These are phyloP conservation scores for Xanthoconium purpureum DNA, from an alignment of 768 basidiomycete genomes.

Conservation along the genomic window DNA sequence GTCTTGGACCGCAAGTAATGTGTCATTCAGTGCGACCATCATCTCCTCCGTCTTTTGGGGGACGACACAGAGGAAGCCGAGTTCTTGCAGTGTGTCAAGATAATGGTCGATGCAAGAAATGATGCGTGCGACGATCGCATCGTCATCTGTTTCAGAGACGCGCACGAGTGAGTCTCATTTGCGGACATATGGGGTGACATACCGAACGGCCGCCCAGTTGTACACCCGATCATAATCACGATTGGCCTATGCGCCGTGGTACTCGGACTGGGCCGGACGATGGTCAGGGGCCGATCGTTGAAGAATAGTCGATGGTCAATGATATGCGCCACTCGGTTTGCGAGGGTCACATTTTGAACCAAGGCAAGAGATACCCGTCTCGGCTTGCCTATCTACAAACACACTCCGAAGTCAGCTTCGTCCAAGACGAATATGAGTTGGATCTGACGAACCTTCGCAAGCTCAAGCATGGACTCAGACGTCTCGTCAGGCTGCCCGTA, in stretches of 20 bases:
- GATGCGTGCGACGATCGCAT: constrained; percentile 3
- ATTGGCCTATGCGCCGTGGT: neutral
- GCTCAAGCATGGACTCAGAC: neutral
- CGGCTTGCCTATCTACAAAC: neutral
- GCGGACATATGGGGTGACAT: neutral
- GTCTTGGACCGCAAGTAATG: neutral
- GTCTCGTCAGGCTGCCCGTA: neutral
- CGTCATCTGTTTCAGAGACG: constrained; percentile 3
- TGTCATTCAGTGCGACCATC: neutral
- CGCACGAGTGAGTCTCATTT: neutral
- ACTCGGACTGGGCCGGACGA: constrained; percentile 2
- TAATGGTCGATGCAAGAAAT: constrained; percentile 7
- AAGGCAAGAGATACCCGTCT: constrained; percentile 2
- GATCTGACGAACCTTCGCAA: constrained; percentile 5
- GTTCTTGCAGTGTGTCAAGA: constrained; percentile 6
- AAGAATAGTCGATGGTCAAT: neutral
- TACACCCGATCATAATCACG: constrained; percentile 3
- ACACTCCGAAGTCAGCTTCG: neutral
- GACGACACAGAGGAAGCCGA: constrained; percentile 10
- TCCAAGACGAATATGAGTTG: neutral
- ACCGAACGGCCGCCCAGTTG: constrained; percentile 12
- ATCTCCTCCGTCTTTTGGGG: constrained; percentile 1
- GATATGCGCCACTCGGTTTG: neutral
- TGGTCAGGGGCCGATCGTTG: neutral
- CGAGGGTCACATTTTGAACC: neutral